Base-by-base conservation (phyloP, 2,329 filamentous ascomycete genomes). In the Ascochyta rabiei region DNA sequence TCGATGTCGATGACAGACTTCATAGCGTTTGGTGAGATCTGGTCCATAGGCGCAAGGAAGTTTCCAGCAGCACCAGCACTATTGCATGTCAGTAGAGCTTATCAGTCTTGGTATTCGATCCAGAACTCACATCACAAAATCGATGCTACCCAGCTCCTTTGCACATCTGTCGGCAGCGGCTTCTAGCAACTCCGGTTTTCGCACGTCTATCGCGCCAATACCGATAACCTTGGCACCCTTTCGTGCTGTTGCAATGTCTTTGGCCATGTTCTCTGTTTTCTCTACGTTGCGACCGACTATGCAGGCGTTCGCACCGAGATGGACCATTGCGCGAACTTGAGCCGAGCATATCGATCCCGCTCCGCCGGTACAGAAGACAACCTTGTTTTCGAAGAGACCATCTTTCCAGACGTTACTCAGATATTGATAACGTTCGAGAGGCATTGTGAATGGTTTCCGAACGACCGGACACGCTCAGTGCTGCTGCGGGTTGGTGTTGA, bases 1-100 rank as follows among this genome's bases (percentile, higher is more conserved):
- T 98, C 95, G 69, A 99, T 99, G 58, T 98, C 95, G 68, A 98
- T 93, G 62, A 99, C 95, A 0, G 90, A 83, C 76, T 93, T 96
- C 86, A 99, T 96, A 3, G 91, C 95, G 72, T 98, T 98, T 54
- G 89, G 78, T 35, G 86, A 91, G 44, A 98, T 84, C 59, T 88
- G 88, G 35, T 88, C 84, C 56, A 98, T 88, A 4, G 93, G 89
- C 0, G 91, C 89, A 19, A 99, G 82, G 76, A 98, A 99, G 76
- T 99, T 99, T 55, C 95, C 95, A 16, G 95, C 95, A 13, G 95
- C 95, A 45, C 95, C 95, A 18, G 93, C 93, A 72, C 90, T 95
- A 67, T 54, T 16, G 23, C 10, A 8, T 18, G 54, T 70, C 47
- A 69, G 61, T 44, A 41, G 3, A 30, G 16, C 28, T 21, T 23